Evolutionary conservation across 1,284 basidiomycete species (phyloP), one percentile per base, ranked within the genome.

Genomic region (Cryptococcus jaspeensis): DNA sequence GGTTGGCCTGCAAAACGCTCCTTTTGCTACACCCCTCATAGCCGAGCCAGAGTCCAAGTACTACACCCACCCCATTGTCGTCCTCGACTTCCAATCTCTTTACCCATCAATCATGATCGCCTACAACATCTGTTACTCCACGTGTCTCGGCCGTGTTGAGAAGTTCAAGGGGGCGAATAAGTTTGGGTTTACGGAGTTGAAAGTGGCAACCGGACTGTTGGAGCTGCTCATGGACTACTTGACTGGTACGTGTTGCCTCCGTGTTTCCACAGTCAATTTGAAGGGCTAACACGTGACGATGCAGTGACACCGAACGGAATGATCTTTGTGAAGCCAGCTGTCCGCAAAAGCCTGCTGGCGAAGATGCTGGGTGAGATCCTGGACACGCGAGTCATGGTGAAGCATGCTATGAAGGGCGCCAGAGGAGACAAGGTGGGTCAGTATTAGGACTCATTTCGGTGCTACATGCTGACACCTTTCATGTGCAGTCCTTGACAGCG

Each of bases 71-170:
- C 95, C 96, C 2, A 81, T 97, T 37, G 79, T 95, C 22, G 92
- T 95, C 7, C 82, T 99, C 52, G 96, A 99, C 76, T 99, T 98
- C 72, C 92, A 97, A 72, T 92, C 88, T 2, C 82, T 99, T 32
- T 98, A 99, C 72, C 95, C 96, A 0, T 94, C 91, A 0, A 83
- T 98, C 66, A 98, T 98, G 93, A 96, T 99, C 65, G 94, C 93
- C 6, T 95, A 98, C 80, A 98, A 98, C 74, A 92, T 93, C 73
- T 96, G 92, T 71, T 97, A 91, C 74, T 94, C 93, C 39, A 98
- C 95, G 3, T 98, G 93, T 75, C 81, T 99, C n/a, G 95, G 95
- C 3, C 84, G 93, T 6, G 82, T 92, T 25, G 82, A 83, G 18
- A 82, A 87, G 37, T 97, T 95, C 77, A 88, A 92, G 70, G 92